Evolutionary conservation across 306 rosid species (phyloP).

Genomic region (Bauhinia variegata): DNA sequence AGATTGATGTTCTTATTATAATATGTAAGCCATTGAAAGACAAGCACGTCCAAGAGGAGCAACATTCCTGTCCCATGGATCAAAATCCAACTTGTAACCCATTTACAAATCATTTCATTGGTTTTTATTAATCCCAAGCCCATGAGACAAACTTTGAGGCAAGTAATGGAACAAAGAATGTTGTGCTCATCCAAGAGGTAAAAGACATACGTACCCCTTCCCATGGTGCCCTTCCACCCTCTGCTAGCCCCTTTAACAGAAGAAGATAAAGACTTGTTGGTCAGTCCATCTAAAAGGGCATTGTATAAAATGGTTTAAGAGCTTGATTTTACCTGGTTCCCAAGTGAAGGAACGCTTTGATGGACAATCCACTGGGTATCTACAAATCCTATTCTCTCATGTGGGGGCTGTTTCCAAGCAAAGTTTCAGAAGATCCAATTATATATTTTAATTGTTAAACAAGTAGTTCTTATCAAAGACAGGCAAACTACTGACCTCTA

Average conservation of each 20-base stretch:
- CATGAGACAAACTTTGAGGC: no score
- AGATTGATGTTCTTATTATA: conserved; percentile 31
- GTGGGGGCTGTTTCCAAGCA: conserved; percentile 61
- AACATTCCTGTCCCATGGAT: no score
- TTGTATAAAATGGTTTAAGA: neutral
- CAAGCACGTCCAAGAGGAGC: no score
- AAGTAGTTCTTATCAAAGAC: conserved; percentile 2
- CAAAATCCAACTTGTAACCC: no score
- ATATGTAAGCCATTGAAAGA: conserved; percentile 8
- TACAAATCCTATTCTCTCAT: conserved; percentile 87
- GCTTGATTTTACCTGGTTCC: conserved; percentile 64
- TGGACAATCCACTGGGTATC: conserved; percentile 90
- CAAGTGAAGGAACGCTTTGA: conserved; percentile 83
- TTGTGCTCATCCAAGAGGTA: neutral
- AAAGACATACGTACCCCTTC: conserved; percentile 66
- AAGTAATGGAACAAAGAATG: no score
- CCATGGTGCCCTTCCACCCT: conserved; percentile 67
- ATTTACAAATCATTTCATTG: no score
- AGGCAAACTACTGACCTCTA: conserved; percentile 52
- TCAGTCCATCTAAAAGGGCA: conserved; percentile 20
- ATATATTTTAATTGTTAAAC: no score
- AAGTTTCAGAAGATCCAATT: conserved; percentile 3
- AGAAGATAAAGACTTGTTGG: neutral
- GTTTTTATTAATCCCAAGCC: no score
- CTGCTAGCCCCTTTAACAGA: conserved; percentile 63